phyloP scores from a whole-genome alignment of 139 green algal genomes.

The Tetraselmis striata region DNA sequence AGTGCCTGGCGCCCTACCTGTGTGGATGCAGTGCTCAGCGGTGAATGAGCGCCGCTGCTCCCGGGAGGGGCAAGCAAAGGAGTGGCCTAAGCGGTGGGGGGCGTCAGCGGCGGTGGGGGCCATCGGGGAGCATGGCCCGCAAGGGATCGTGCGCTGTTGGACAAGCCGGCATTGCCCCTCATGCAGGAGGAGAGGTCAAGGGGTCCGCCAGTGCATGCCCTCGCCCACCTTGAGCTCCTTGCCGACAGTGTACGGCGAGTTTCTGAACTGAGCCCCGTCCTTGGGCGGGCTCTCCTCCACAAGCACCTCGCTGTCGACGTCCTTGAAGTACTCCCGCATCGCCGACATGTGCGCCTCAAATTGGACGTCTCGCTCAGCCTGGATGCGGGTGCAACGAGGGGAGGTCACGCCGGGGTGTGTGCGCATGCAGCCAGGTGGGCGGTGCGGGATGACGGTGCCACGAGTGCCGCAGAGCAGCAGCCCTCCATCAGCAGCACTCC shows the following conservation, averaged over 20 bases:
- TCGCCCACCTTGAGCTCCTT: not conserved
- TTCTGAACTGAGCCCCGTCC: not conserved
- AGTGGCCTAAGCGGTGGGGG: too few relatives aligned
- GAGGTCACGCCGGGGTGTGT: not conserved
- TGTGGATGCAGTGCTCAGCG: too few relatives aligned
- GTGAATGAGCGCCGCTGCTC: not conserved
- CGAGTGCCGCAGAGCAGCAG: not conserved
- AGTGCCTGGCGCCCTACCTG: too few relatives aligned
- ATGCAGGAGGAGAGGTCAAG: too few relatives aligned
- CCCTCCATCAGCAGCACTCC: too few relatives aligned
- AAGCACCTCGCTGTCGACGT: not conserved
- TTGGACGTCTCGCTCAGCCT: not conserved
- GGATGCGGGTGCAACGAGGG: not conserved
- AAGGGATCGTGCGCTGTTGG: not conserved
- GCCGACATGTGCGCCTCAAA: not conserved
- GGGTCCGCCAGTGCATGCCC: not conserved
- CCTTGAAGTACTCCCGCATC: not conserved
- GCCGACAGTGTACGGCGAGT: not conserved
- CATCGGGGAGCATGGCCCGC: not conserved
- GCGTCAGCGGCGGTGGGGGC: too few relatives aligned
- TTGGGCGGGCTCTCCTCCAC: not conserved
- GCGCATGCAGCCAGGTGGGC: not conserved
- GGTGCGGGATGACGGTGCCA: not conserved
- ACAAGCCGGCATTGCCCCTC: not conserved
- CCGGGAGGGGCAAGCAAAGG: too few relatives aligned